phyloP scores from a whole-genome alignment of 1,284 basidiomycete species.

The Ustilago hordei region DNA sequence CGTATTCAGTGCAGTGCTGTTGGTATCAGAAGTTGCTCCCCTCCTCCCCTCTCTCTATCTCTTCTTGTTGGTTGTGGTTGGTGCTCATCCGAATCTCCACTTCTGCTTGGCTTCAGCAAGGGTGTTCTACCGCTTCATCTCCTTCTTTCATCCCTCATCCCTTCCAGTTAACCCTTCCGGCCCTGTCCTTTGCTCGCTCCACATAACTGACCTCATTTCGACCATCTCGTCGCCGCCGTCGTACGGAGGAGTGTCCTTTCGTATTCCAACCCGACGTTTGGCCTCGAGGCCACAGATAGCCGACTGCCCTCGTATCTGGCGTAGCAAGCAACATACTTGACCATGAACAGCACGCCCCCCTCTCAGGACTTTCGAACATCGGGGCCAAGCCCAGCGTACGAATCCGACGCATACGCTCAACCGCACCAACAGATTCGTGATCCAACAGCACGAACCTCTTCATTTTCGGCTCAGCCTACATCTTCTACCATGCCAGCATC shows the following conservation, averaged over 20 bases:
- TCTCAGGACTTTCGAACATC: slow-evolving; percentile 20
- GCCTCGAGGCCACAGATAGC: neutral
- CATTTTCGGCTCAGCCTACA: slow-evolving; percentile 17
- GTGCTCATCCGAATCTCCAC: neutral
- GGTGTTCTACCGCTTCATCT: neutral
- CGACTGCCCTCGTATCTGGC: neutral
- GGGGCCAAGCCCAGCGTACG: slow-evolving; percentile 25
- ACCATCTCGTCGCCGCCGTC: neutral
- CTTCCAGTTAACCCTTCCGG: neutral
- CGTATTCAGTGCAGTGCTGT: neutral
- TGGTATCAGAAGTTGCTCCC: neutral
- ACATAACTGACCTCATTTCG: neutral
- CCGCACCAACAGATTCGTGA: slow-evolving; percentile 21
- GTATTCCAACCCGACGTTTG: neutral
- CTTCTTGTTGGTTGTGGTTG: neutral
- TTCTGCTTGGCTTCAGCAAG: neutral
- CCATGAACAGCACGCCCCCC: slow-evolving; percentile 33
- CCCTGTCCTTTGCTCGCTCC: neutral
- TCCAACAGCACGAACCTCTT: slow-evolving; percentile 8
- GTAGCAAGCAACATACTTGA: neutral
- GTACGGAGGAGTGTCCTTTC: neutral
- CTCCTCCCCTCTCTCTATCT: slow-evolving; percentile 5
- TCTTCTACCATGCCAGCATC: slow-evolving; percentile 20
- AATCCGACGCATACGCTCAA: slow-evolving; percentile 18
- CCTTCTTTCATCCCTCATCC: neutral